Base-by-base conservation (phyloP, 306 rosid species). In the Hylodesmum podocarpum region DNA sequence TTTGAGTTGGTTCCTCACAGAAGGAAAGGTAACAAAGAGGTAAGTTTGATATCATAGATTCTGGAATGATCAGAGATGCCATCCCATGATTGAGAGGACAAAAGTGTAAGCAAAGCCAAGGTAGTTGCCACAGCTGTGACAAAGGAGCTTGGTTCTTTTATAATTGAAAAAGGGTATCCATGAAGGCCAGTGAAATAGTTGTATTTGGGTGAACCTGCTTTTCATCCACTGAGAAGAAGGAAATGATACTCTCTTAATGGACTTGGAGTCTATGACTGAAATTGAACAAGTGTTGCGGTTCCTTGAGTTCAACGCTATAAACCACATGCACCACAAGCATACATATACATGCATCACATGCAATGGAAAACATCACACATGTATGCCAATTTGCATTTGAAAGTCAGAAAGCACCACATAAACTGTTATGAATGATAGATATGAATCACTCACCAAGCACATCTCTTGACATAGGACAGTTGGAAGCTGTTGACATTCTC, bases 271-370 rank as follows among this genome's bases (percentile, higher is more conserved):
- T 1, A 51, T 14, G 27, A 69, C 33, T n/a, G n/a, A n/a, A n/a
- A n/a, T n/a, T n/a, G n/a, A n/a, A 24, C 18, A 37, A 46, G 79
- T 77, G 70, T 24, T 62, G 70, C 85, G 81, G 78, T 77, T 82
- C 55, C 82, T 71, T 4, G 85, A 82, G 55, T 66, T 82, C 57
- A 76, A 70, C 64, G 73, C 43, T 82, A 78, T 43, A 76, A 82
- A 41, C 85, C 70, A 21, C 85, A 82, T 6, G 85, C 76, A 53
- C 85, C 81, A 8, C 85, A 81, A n/a, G 34, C 85, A n/a, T n/a
- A n/a, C n/a, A n/a, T n/a, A n/a, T 81, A 41, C 66, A 73, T 31
- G 8, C 6, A 24, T 31, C 19, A n/a, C 8, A 67, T 27, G 8
- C 15, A 22, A 55, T 2, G 13, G 24, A 14, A 22, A 34, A 16